Base-by-base conservation (phyloP, 768 basidiomycete species). In the Calocera viscosa region DNA sequence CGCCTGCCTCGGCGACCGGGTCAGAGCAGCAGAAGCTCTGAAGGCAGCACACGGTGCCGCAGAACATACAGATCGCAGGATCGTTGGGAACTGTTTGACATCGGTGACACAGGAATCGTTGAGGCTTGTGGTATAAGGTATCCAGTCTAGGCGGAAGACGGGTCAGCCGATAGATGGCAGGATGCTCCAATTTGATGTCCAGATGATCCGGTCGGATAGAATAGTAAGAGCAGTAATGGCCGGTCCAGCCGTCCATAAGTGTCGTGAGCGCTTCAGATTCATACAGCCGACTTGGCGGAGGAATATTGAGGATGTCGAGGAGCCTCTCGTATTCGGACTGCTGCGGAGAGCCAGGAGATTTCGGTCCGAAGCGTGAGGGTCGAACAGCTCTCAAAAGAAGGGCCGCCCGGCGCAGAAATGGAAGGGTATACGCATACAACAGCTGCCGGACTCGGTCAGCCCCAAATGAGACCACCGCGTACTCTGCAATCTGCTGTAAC, bases 21-120 rank as follows among this genome's bases (percentile, higher is more conserved):
- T 93, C 92, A 70, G 81, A 79, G 74, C 96, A 99, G 73, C 96
- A 99, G 69, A 94, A 87, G 70, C 91, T 91, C 74, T 92, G 89
- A 79, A 94, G 83, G 73, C 96, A 98, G 11, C 89, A 85, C 16
- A 88, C 86, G 63, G 84, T 79, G 0, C 96, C 96, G 70, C 96
- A 99, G 64, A 94, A 80, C 68, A 97, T 75, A 75, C 96, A 99
- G 1, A 99, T 85, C 0, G 94, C 96, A 22, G 91, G 91, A 71
- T 91, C 91, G 11, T 80, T 77, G 0, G 94, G 93, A 22, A 89
- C 84, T 0, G 85, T 90, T 39, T 83, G 80, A 75, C 96, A 99
- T 38, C 84, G 82, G 22, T 75, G 76, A 74, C 96, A 99, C 38
- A 81, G 82, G 77, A 92, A 78, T 34, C 83, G 82, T 71, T 86